Evolutionary conservation across 352 stramenopile genomes (phyloP), one percentile per base, ranked within the genome.

Genomic region (Globisporangium lucens): DNA sequence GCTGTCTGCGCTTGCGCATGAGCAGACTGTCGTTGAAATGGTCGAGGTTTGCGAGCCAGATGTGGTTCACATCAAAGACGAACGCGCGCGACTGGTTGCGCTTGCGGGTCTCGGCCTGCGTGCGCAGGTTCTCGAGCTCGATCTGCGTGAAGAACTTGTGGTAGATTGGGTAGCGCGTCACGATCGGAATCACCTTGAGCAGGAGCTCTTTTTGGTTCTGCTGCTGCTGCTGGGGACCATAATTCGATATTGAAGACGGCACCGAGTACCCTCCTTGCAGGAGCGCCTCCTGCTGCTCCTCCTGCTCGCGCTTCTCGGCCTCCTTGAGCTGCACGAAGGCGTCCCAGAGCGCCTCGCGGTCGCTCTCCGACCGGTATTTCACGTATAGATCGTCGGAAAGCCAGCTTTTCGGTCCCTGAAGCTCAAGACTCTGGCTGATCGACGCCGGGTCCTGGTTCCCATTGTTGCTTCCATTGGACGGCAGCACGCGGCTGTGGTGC

Each of bases 21-120:
- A 71, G 53, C 61, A 74, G 63, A 43, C 72, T 77, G 30, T 83
- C 76, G 57, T 93, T 89, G 64, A 97, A 93, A 67, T 97, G 89
- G 56, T 93, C 82, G 35, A 97, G 77, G 67, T 97, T 97, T 10
- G 89, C 94, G 59, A 98, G 83, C 91, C 91, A 98, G 35, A 98
- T 74, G 66, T 91, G 86, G 69, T 97, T 92, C 47, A 98, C 91
- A 66, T 97, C 87, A 22, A 93, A 87, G 27, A 97, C 75, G 62
- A 96, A 97, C 10, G 77, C 75, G 67, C 93, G 95, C 60, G 76
- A 81, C 27, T 89, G 74, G 76, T 96, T 94, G 8, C 80, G 76
- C 22, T 82, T 80, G 30, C 83, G 75, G 9, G 90, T 93, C 27
- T 83, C 75, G 1, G 83, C 76, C 53, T 84, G 74, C 15, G 76